phyloP scores from a whole-genome alignment of 805 yeast species.

The Saccharomycopsis oosterbeekiorum region DNA sequence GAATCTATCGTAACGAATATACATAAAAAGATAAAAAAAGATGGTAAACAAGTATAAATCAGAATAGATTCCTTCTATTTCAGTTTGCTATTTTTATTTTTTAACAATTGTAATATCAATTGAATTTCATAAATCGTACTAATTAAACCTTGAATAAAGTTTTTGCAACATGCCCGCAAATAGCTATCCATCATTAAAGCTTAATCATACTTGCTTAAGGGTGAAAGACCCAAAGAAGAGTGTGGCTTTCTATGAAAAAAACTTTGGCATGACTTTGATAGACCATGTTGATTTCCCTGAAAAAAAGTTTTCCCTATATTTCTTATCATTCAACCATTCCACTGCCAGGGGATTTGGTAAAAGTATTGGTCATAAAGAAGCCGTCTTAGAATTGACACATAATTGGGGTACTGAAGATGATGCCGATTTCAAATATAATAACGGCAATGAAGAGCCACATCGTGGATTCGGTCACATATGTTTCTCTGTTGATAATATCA shows the following conservation, averaged over 20 bases:
- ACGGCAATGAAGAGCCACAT: constrained; percentile 77
- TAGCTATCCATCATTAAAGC: constrained; percentile 21
- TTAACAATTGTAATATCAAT: too few relatives aligned
- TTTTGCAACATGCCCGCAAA: background rate
- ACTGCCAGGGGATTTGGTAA: constrained; percentile 21
- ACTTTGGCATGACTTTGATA: constrained; percentile 64
- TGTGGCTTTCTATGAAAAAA: constrained; percentile 59
- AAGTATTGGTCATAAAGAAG: constrained; percentile 40
- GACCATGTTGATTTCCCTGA: constrained; percentile 42
- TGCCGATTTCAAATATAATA: constrained; percentile 46
- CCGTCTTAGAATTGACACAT: constrained; percentile 79
- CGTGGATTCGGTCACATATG: constrained; percentile 95
- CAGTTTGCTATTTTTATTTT: too few relatives aligned
- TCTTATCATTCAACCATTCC: constrained; percentile 44
- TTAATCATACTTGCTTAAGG: constrained; percentile 70
- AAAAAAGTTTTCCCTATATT: constrained; percentile 54
- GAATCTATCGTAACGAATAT: too few relatives aligned
- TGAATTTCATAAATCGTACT: background rate
- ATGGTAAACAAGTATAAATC: too few relatives aligned
- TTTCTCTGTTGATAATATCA: constrained; percentile 77
- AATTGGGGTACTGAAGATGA: constrained; percentile 63
- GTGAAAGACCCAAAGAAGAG: constrained; percentile 73
- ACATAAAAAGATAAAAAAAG: too few relatives aligned
- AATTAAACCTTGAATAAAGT: too few relatives aligned
- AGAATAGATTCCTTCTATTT: too few relatives aligned